Base-by-base conservation (phyloP, 257 asterid species). In the Verbena officinalis region DNA sequence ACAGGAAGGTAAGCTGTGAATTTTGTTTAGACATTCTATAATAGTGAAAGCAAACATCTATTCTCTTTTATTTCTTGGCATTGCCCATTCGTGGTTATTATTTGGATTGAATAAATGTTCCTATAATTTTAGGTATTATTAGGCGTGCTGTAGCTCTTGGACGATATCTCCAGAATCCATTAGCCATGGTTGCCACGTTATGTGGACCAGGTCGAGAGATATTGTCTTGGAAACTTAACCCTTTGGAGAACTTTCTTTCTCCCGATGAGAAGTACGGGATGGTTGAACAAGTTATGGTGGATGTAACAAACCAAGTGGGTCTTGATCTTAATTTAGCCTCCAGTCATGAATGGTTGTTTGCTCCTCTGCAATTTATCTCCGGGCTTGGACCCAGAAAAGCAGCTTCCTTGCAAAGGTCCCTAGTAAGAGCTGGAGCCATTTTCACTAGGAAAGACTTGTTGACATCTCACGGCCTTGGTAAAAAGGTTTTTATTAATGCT, bases 341-440 rank as follows among this genome's bases (percentile, higher is more conserved):
- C 24, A 81, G 81, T 64, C 88, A 93, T 66, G 99, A 93, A 75
- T 93, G 99, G 99, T 65, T 90, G 75, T 93, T 87, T 80, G 83
- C 99, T 46, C 96, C 97, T 16, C 69, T 93, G 62, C 99, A 93
- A 78, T 93, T 93, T 74, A 72, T 93, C 69, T 84, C 96, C 33
- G 99, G 99, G 55, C 89, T 93, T 46, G 99, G 99, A 40, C 97
- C 99, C 69, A 70, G 99, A 78, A 93, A 90, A 78, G 97, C 99
- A 9, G 89, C 96, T 38, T 87, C 88, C 55, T 75, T 93, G 50
- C 99, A 93, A 71, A 81, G 95, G 83, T 80, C 95, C 64, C 74
- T 93, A 54, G 89, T 87, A 39, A 86, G 95, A 73, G 86, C 85
- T 49, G 97, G 95, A 64, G 86, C 97, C 67, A 90, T 93, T 52